A percentile compares a stretch with the other conserved stretches of the same genome.
phyloP scores from a whole-genome alignment of 139 green algal species.

The Pseudopediastrum boryanum region DNA sequence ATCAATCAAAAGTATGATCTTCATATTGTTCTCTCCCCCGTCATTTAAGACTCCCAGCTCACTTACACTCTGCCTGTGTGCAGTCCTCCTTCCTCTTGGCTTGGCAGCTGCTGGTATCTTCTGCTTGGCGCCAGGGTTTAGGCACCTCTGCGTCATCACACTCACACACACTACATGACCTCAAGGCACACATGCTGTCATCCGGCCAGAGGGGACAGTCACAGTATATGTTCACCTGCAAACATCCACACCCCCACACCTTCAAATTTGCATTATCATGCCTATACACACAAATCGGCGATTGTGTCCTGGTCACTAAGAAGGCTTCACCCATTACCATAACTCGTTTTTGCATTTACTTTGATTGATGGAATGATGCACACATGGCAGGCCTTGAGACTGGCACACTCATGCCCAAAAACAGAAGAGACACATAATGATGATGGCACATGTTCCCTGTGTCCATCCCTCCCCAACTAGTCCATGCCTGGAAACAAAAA shows the following conservation, averaged over 20 bases:
- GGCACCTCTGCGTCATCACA: conserved; percentile 86
- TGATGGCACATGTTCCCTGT: no score
- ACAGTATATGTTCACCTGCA: conserved; percentile 87
- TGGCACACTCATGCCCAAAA: not conserved
- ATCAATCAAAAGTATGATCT: no score
- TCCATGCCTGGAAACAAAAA: no score
- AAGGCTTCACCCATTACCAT: not conserved
- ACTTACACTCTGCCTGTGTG: no score
- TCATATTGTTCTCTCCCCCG: no score
- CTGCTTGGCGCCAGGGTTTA: conserved; percentile 68
- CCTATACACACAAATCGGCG: not conserved
- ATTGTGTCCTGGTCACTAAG: not conserved
- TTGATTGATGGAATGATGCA: not conserved
- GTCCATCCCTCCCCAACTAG: no score
- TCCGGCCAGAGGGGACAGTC: conserved; percentile 96
- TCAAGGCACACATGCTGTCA: conserved; percentile 90
- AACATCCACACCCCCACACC: not conserved
- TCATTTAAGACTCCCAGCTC: no score
- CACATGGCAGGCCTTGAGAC: not conserved
- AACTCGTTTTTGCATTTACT: not conserved
- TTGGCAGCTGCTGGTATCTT: conserved; percentile 13
- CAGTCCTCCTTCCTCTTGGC: conserved; percentile 13
- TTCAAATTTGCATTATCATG: not conserved
- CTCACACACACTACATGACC: conserved; percentile 85
- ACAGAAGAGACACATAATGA: no score